phyloP scores from a whole-genome alignment of 441 rosid species.

The Rhodomyrtus psidioides region DNA sequence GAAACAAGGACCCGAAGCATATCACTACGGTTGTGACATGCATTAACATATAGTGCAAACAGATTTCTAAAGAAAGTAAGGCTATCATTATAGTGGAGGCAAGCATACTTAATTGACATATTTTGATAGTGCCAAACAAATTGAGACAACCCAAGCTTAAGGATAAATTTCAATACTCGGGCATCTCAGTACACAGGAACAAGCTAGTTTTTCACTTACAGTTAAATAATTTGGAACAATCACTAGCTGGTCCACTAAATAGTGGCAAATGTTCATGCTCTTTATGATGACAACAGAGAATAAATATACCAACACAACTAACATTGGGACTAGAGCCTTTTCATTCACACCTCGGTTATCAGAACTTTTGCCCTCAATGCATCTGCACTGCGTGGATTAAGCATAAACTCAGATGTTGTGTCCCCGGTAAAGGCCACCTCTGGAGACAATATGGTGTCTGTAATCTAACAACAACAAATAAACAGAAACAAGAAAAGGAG shows the following conservation, averaged over 20 bases:
- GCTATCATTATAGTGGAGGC: background rate
- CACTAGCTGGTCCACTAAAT: background rate
- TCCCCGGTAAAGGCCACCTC: slow-evolving; percentile 96
- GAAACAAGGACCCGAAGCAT: background rate
- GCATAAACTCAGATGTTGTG: slow-evolving; percentile 90
- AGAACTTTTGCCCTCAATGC: slow-evolving; percentile 91
- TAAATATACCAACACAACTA: background rate
- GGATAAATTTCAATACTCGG: background rate
- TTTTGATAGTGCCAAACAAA: background rate
- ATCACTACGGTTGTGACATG: background rate
- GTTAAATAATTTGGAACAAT: background rate
- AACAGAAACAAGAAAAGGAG: background rate
- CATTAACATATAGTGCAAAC: background rate
- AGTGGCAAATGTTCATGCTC: background rate
- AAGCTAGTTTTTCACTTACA: background rate
- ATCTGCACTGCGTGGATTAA: slow-evolving; percentile 89
- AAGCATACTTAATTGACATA: background rate
- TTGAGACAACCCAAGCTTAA: background rate
- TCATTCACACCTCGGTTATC: slow-evolving; percentile 65
- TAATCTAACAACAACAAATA: slow-evolving; percentile 40
- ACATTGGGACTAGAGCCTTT: background rate
- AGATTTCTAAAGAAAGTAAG: background rate
- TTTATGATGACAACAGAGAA: background rate
- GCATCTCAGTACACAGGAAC: background rate
- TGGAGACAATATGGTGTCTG: slow-evolving; percentile 68